Evolutionary conservation across 352 stramenopile genomes (phyloP), one percentile per base, ranked within the genome.

Genomic region (Globisporangium emineosum): DNA sequence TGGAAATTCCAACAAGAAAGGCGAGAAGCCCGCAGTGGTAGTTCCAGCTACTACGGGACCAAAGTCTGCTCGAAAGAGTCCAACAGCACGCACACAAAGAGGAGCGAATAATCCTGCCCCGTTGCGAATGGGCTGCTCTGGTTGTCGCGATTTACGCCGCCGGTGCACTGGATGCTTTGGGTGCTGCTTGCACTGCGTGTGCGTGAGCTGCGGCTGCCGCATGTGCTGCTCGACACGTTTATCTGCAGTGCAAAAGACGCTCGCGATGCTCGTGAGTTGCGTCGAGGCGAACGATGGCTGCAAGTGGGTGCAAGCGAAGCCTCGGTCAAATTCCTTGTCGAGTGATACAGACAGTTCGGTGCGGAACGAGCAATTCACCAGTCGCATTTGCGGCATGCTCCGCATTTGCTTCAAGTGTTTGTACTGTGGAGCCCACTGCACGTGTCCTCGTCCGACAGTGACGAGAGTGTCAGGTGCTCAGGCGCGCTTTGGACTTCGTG

Each of bases 171-270:
- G 77, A 8, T 93, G 84, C 57, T 76, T 68, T 7, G 78, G 77
- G 1, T 93, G 84, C 60, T 89, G 78, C 51, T 64, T 88, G 23
- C 84, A 93, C 66, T 93, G 84, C 21, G 74, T 84, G 17, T 93
- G 84, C 65, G 67, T 89, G 37, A 77, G 73, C 33, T 93, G 84
- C 57, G 76, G 77, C 12, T 93, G 84, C 40, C 77, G 81, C n/a
- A 84, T 90, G 77, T 93, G 84, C 70, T 83, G 79, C 51, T 87
- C 79, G 5, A 85, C 78, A 30, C 75, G 76, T 5, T 69, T 75
- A 32, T 62, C 75, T 0, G 78, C 72, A 0, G 81, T 91, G 15
- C 81, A 90, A 58, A 90, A 89, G 64, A 79, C 78, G 2, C 67
- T 93, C 57, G 58, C 54, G 5, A 62, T 86, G 29, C 72, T 93